A percentile compares a stretch with the other conserved stretches of the same genome.
Conservation (phyloP, 257 asterid genomes). For the Thymus mandschuricus region DNA sequence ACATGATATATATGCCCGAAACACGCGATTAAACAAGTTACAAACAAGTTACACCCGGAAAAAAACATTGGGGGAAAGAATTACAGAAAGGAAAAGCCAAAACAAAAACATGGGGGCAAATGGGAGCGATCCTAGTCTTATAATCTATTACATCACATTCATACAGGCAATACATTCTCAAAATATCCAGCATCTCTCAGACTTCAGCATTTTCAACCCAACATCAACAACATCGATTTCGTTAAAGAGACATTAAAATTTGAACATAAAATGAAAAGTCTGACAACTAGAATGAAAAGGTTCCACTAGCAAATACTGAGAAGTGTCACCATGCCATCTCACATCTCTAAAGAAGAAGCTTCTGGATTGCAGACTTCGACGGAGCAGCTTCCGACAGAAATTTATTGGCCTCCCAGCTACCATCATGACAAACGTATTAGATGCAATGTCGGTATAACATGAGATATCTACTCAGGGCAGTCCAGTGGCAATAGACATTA, state of each 20-base stretch:
- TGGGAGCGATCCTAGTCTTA: slow-evolving; percentile 42
- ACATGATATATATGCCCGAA: slow-evolving; percentile 40
- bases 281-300: slow-evolving; percentile 44
- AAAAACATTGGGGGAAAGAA: slow-evolving; percentile 33
- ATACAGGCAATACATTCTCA: slow-evolving; percentile 38
- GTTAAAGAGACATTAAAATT: slow-evolving; percentile 40
- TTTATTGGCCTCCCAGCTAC: slow-evolving; percentile 44
- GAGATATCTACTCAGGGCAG: not conserved
- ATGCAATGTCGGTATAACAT: slow-evolving; percentile 18
- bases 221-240: slow-evolving; percentile 43
- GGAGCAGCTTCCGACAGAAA: slow-evolving; percentile 39
- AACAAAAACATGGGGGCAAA: slow-evolving; percentile 37
- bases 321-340: slow-evolving; percentile 45
- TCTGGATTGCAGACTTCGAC: slow-evolving; percentile 44
- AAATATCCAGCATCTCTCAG: slow-evolving; percentile 45
- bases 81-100: slow-evolving; percentile 38
- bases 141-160: slow-evolving; percentile 59
- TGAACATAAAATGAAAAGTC: slow-evolving; percentile 42
- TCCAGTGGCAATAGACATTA: not conserved
- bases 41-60: slow-evolving; percentile 33
- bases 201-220: slow-evolving; percentile 51
- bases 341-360: slow-evolving; percentile 40
- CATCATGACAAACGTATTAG: slow-evolving; percentile 39
- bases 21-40: slow-evolving; percentile 34
- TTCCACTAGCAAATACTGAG: slow-evolving; percentile 41